Conservation (phyloP, 2,329 filamentous ascomycete genomes). For the Aspergillus unguis region DNA sequence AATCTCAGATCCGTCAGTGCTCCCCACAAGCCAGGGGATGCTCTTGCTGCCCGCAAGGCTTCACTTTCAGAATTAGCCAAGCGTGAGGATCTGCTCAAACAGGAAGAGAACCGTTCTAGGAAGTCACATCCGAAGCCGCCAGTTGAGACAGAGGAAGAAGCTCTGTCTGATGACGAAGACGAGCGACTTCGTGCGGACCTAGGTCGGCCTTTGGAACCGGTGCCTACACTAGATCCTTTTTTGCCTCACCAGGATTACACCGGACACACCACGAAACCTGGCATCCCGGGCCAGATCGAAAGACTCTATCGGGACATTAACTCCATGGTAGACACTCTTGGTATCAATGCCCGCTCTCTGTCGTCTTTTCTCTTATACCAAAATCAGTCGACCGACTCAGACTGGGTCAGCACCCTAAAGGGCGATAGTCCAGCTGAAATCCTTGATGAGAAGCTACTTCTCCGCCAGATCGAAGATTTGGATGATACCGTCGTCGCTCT, state of each 20-base stretch:
- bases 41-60: slow-evolving; percentile 41
- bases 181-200: slow-evolving; percentile 46
- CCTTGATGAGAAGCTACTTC: slow-evolving; percentile 67
- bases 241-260: slow-evolving; percentile 47
- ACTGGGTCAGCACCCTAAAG: slow-evolving; percentile 43
- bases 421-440: slow-evolving; percentile 61
- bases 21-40: slow-evolving; percentile 36
- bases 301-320: slow-evolving; percentile 51
- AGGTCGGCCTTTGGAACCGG: slow-evolving; percentile 41
- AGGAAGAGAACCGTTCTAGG: slow-evolving; percentile 23
- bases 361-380: slow-evolving; percentile 54
- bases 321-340: slow-evolving; percentile 90
- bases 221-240: slow-evolving; percentile 47
- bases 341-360: slow-evolving; percentile 73
- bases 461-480: slow-evolving; percentile 73
- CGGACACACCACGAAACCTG: slow-evolving; percentile 44
- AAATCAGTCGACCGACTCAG: slow-evolving; percentile 44
- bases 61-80: slow-evolving; percentile 33
- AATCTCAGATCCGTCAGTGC: slow-evolving; percentile 38
- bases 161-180: slow-evolving; percentile 47
- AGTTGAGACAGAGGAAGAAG: slow-evolving; percentile 32
- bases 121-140: slow-evolving; percentile 30
- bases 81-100: slow-evolving; percentile 25
- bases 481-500: slow-evolving; percentile 64
- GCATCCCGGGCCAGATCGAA: slow-evolving; percentile 50